Evolutionary conservation across 345 rosid genomes (phyloP).

Genomic region (Camelina laxa): DNA sequence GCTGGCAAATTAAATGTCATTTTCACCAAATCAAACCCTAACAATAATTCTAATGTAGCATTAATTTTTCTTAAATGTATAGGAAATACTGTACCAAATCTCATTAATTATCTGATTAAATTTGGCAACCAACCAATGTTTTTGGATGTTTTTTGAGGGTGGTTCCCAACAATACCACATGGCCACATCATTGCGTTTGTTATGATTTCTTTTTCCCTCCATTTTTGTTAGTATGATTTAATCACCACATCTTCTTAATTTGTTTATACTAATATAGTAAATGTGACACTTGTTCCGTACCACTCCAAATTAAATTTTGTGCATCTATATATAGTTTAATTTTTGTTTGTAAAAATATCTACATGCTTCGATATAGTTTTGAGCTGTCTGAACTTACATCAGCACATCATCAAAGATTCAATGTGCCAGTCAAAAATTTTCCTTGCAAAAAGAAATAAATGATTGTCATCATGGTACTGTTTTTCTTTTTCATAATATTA

Average conservation of each 20-base stretch:
- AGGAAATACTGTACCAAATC: neutral
- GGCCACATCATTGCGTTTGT: slow-evolving; percentile 22
- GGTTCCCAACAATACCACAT: slow-evolving; percentile 16
- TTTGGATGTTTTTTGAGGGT: neutral
- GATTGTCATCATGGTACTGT: too few relatives aligned
- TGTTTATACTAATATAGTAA: neutral
- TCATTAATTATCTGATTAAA: slow-evolving; percentile 11
- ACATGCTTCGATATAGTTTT: too few relatives aligned
- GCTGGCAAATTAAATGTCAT: neutral
- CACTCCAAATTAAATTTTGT: neutral
- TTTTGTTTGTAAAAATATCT: too few relatives aligned
- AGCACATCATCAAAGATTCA: too few relatives aligned
- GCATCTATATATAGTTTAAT: neutral
- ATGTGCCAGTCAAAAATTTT: too few relatives aligned
- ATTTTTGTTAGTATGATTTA: neutral
- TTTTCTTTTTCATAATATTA: neutral
- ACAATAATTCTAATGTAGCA: neutral
- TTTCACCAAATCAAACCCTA: slow-evolving; percentile 7
- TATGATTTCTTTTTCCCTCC: slow-evolving; percentile 4
- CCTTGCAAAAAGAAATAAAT: too few relatives aligned
- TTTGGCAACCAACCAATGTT: slow-evolving; percentile 11
- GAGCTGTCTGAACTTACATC: neutral
- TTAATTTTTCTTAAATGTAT: slow-evolving; percentile 3
- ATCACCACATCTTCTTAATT: slow-evolving; percentile 7
- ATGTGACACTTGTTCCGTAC: slow-evolving; percentile 7